Percentiles rank a stretch among this genome's conserved stretches.
Conservation (phyloP, 306 rosid species). For the Abrus pulchellus region DNA sequence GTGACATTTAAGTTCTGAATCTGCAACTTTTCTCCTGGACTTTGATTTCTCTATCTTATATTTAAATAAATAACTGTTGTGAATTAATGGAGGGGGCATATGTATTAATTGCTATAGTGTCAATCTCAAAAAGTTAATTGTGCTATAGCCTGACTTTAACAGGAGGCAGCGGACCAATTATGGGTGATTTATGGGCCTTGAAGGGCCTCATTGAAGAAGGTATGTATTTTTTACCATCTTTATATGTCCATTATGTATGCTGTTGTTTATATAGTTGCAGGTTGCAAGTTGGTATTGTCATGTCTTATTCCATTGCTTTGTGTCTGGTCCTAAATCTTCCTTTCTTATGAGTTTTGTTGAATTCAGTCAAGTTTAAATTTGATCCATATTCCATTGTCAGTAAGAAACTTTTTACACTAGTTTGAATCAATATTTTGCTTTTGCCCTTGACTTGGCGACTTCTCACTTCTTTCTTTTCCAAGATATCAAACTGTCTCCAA, state of each 20-base stretch:
- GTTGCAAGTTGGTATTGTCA: conserved; percentile 31
- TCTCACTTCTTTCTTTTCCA: conserved; percentile 12
- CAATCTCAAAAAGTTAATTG: neutral
- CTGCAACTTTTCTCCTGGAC: conserved; percentile 11
- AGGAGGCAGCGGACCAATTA: conserved; percentile 99
- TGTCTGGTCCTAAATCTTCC: conserved; percentile 24
- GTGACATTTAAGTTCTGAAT: conserved; percentile 29
- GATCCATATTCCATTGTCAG: conserved; percentile 11
- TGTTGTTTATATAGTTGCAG: conserved; percentile 22
- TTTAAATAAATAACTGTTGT: neutral
- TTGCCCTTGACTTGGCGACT: neutral
- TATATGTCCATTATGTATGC: conserved; percentile 12
- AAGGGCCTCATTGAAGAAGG: conserved; percentile 95
- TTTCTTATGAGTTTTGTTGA: conserved; percentile 25
- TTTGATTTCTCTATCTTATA: neutral
- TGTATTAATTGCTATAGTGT: conserved; percentile 18
- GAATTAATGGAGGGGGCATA: conserved; percentile 26
- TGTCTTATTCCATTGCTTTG: conserved; percentile 20
- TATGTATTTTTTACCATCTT: conserved; percentile 43
- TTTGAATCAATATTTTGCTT: neutral
- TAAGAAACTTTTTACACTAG: neutral
- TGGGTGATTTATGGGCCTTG: conserved; percentile 99
- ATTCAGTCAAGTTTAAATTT: conserved; percentile 18
- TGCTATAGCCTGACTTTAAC: conserved; percentile 46
- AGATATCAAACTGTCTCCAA: neutral